Base-by-base conservation (phyloP, 2,329 filamentous ascomycete species). In the Exophiala calicioides region DNA sequence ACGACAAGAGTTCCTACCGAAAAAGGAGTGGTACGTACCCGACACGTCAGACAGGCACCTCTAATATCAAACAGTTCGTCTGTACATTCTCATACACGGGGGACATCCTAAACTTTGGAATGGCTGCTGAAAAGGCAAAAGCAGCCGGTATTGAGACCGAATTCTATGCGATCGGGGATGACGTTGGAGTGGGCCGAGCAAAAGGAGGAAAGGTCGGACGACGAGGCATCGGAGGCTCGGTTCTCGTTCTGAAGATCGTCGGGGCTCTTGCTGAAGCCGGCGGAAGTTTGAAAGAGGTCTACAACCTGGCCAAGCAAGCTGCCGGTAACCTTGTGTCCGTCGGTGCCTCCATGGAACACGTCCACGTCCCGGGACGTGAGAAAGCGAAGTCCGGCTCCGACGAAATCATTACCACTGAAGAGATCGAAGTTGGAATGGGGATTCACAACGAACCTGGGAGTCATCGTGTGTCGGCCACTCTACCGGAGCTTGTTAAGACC, bases 111-210 rank as follows among this genome's bases (percentile, higher is more conserved):
- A 94, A 95, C 70, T 96, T 96, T 64, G 90, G 90, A 44, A 85
- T 96, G 79, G 90, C 85, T 1, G 88, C 93, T 6, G 91, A 96
- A 68, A 95, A 95, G 72, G 90, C 90, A 12, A 84, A 86, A 48
- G 89, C 89, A 1, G 80, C 82, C 0, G 90, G 89, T 0, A 69
- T 89, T 18, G 71, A 82, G 13, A 86, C 88, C 0, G 87, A 95
- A 65, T 95, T 96, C 85, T 82, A 95, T 7, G 86, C 95, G 6
- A 88, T 96, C 5, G 89, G 84, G 4, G 91, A 97, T 62, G 91
- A 97, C 67, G 90, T 90, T 3, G 90, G 90, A 32, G 90, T 97
- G 34, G 90, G 90, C 1, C 76, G 89, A 48, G 76, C 73, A 41
- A 85, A 85, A 64, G 85, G 86, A 8, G 90, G 91, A n/a, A 96